Conservation (phyloP, 75 land plant genomes). For the Isoetes taiwanensis region DNA sequence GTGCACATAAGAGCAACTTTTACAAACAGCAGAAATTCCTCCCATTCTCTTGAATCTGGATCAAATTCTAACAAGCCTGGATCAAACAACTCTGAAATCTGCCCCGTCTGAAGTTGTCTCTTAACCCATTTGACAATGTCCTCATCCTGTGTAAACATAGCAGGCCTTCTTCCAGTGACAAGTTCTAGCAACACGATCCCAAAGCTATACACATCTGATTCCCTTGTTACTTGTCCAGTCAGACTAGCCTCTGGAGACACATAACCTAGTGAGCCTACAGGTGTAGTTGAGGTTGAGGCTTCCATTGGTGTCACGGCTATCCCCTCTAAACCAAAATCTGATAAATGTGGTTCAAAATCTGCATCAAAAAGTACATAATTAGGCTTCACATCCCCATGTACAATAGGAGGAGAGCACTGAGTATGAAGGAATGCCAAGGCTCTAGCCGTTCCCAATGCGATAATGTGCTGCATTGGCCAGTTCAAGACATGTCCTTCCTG, state of each 20-base stretch:
- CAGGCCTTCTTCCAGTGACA: constrained; percentile 71
- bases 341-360: constrained; percentile 87
- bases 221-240: constrained; percentile 53
- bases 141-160: constrained; percentile 69
- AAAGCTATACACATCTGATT: constrained; percentile 86
- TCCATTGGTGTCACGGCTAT: constrained; percentile 37
- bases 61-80: constrained; percentile 76
- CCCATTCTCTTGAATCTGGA: constrained; percentile 75
- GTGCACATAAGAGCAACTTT: constrained; percentile 95
- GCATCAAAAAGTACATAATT: constrained; percentile 89
- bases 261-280: constrained; percentile 45
- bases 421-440: constrained; percentile 82
- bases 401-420: constrained; percentile 33
- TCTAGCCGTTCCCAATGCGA: constrained; percentile 85
- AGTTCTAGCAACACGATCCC: constrained; percentile 91
- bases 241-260: constrained; percentile 56
- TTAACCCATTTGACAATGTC: constrained; percentile 99
- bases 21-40: constrained; percentile 84
- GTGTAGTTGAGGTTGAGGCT: constrained; percentile 38
- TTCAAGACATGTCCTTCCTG: constrained; percentile 91
- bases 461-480: constrained; percentile 99
- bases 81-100: constrained; percentile 67
- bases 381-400: constrained; percentile 89
- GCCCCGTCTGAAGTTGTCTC: constrained; percentile 76
- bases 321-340: constrained; percentile 80